These are phyloP conservation scores for Escallonia herrerae DNA, from an alignment of 129 eudicot species.

Conservation along the genomic window DNA sequence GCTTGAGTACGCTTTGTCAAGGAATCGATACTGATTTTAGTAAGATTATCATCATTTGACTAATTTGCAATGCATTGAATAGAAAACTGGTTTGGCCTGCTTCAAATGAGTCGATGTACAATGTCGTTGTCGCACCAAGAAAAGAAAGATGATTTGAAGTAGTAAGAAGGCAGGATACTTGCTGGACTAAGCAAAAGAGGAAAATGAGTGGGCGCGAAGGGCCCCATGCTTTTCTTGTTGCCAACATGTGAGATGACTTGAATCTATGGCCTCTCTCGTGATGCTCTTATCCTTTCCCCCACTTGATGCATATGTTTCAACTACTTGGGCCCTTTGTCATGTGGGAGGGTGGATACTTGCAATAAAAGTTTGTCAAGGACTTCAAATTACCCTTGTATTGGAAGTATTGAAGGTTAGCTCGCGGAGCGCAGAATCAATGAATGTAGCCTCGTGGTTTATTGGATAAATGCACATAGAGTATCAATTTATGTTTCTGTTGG, in stretches of 20 bases:
- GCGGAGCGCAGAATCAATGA: no score
- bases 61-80: no score
- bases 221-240: background rate
- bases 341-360: conserved; percentile 5
- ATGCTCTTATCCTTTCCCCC: background rate
- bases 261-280: background rate
- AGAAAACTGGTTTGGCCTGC: background rate
- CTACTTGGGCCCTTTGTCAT: conserved; percentile 11
- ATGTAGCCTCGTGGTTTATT: no score
- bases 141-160: background rate
- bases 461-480: no score
- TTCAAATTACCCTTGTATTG: no score
- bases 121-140: background rate
- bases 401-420: no score
- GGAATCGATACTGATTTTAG: no score
- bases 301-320: background rate
- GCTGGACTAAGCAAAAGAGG: background rate
- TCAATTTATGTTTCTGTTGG: no score
- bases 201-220: background rate
- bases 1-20: no score
- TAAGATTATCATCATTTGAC: background rate
- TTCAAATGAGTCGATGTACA: background rate
- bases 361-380: no score
- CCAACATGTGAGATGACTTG: background rate
- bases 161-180: background rate